Conservation (phyloP, 169 alveolate species). For the Cryptosporidium canis region DNA sequence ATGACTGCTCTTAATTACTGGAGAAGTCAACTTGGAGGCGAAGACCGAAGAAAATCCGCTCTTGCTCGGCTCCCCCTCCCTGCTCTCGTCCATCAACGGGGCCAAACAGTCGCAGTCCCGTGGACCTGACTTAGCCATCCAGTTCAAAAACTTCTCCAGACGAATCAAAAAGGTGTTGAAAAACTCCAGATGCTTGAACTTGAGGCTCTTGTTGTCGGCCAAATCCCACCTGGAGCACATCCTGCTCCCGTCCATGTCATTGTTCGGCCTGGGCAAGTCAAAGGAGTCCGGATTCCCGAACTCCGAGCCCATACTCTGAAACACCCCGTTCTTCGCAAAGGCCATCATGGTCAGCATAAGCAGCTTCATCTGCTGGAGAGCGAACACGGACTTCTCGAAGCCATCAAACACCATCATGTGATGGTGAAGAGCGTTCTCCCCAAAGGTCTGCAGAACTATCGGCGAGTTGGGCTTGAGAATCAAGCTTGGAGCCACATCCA, state of each 20-base stretch:
- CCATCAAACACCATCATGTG: conserved; percentile 80
- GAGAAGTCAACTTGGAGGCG: background rate
- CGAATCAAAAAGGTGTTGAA: conserved; percentile 32
- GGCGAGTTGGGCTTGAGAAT: conserved; percentile 19
- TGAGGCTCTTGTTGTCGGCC: conserved; percentile 80
- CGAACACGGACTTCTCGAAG: conserved; percentile 76
- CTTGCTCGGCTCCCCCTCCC: background rate
- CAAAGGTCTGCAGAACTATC: conserved; percentile 34
- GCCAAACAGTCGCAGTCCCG: background rate
- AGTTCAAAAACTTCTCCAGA: conserved; percentile 22
- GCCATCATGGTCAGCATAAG: conserved; percentile 73
- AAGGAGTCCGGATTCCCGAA: conserved; percentile 86
- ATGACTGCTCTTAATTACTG: background rate
- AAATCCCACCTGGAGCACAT: conserved; percentile 84
- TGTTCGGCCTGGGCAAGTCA: conserved; percentile 84
- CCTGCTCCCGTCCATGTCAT: conserved; percentile 78
- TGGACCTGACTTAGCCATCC: conserved; percentile 4
- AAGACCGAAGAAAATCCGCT: background rate
- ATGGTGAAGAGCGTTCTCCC: conserved; percentile 75
- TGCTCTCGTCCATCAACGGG: background rate
- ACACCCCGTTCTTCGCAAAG: conserved; percentile 80
- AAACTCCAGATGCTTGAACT: conserved; percentile 75
- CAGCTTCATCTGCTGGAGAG: conserved; percentile 74
- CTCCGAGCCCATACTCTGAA: conserved; percentile 84
- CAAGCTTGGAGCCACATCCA: conserved; percentile 74